Conservation (phyloP, 306 rosid species). For the Lotus japonicus region DNA sequence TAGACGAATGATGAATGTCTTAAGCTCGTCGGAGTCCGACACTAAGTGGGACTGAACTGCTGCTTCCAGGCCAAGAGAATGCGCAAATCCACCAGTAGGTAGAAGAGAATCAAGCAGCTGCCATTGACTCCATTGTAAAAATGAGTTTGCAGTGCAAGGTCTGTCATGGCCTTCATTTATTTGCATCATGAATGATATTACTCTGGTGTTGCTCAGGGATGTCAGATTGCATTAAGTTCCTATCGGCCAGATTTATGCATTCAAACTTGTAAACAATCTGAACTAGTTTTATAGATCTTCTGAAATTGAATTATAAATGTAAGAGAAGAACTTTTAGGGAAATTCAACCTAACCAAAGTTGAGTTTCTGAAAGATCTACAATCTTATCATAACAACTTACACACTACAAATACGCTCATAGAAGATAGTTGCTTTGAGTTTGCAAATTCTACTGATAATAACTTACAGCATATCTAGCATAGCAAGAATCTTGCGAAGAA, state of each 20-base stretch:
- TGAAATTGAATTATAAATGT: neutral
- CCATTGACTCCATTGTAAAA: conserved; percentile 69
- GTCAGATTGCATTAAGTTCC: conserved; percentile 23
- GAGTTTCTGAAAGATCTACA: neutral
- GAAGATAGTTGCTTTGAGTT: neutral
- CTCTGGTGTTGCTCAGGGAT: neutral
- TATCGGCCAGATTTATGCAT: conserved; percentile 11
- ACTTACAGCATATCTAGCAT: neutral
- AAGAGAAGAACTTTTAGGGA: neutral
- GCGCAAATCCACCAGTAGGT: conserved; percentile 93
- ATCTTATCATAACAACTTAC: neutral
- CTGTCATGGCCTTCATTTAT: conserved; percentile 1
- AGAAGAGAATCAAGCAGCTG: conserved; percentile 75
- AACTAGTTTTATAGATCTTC: neutral
- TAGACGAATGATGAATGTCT: conserved; percentile 51
- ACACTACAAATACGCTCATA: neutral
- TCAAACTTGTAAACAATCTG: conserved; percentile 5
- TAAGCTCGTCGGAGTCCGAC: conserved; percentile 52
- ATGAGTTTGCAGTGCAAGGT: conserved; percentile 23
- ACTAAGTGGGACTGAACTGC: conserved; percentile 65
- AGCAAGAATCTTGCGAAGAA: neutral
- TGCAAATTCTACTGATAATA: neutral
- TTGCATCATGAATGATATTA: conserved; percentile 29
- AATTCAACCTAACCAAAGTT: neutral
- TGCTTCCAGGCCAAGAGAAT: conserved; percentile 82